Evolutionary conservation across 78 protist species (phyloP).

Genomic region (Dictyostelium capitatum): DNA sequence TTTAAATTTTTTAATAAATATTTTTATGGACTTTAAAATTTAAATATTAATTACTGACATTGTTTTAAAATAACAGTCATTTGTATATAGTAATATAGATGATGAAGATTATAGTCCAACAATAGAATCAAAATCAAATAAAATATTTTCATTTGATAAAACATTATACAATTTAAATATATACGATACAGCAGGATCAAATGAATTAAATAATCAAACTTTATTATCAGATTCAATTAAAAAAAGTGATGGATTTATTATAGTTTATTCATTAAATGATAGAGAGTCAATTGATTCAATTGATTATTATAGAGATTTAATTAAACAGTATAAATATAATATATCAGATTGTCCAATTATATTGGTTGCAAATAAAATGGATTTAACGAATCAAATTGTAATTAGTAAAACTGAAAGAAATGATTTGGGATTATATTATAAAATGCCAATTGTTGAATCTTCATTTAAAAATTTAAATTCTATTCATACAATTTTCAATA

Average conservation of each 20-base stretch:
- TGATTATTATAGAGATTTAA: constrained; percentile 18
- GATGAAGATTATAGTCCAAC: constrained; percentile 17
- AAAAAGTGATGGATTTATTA: background rate
- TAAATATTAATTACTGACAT: too few relatives aligned
- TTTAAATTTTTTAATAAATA: background rate
- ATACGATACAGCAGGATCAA: constrained; percentile 8
- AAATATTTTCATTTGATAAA: constrained; percentile 8
- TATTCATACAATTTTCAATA: background rate
- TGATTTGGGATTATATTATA: constrained; percentile 1
- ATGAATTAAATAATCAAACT: background rate
- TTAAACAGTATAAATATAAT: background rate
- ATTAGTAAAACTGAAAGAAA: constrained; percentile 1
- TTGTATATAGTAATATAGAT: background rate
- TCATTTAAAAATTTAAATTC: constrained; percentile 15
- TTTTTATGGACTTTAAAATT: too few relatives aligned
- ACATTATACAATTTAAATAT: constrained; percentile 12
- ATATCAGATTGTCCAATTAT: background rate
- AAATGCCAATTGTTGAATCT: background rate
- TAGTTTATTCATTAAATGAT: constrained; percentile 8
- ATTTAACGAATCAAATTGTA: background rate
- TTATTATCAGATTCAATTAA: background rate
- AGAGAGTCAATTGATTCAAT: constrained; percentile 12
- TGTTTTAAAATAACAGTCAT: background rate
- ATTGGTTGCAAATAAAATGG: constrained; percentile 6
- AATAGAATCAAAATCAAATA: constrained; percentile 4